A percentile compares a stretch with the other conserved stretches of the same genome.
phyloP scores from a whole-genome alignment of 78 protist species.

The Goniomonas avonlea region DNA sequence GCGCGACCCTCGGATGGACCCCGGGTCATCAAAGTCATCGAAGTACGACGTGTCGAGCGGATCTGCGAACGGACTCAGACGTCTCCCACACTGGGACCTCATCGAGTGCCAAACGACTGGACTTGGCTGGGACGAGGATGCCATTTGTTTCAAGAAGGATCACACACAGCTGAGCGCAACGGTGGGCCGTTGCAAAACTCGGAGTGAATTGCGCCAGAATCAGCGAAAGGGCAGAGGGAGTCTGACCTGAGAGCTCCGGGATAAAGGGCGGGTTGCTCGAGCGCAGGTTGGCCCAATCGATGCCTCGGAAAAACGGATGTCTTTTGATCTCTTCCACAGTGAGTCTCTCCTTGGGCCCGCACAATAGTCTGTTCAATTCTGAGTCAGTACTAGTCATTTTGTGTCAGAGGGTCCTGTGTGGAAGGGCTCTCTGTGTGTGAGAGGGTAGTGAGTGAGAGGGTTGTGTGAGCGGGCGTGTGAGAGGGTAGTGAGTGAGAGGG shows the following conservation, averaged over 20 bases:
- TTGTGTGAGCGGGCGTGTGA: background rate
- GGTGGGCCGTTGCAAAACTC: too few species aligned
- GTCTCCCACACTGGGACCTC: too few species aligned
- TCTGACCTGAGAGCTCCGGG: slow-evolving; percentile 16
- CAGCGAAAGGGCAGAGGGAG: background rate
- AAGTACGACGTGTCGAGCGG: slow-evolving; percentile 35
- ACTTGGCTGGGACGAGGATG: background rate
- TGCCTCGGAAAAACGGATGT: slow-evolving; percentile 78
- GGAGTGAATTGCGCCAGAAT: background rate
- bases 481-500: background rate
- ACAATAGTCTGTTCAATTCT: slow-evolving; percentile 17
- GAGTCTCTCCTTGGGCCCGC: slow-evolving; percentile 50
- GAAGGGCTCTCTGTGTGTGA: background rate
- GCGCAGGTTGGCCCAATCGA: slow-evolving; percentile 32
- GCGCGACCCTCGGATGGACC: background rate
- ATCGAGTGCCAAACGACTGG: too few species aligned
- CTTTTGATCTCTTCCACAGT: slow-evolving; percentile 59
- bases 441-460: background rate
- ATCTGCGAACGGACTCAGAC: too few species aligned
- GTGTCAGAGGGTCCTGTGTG: background rate
- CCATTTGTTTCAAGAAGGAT: background rate
- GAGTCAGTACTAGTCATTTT: too few species aligned
- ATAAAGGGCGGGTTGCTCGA: slow-evolving; percentile 12
- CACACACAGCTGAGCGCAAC: background rate
- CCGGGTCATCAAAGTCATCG: slow-evolving; percentile 38